Percentiles rank a stretch among this genome's conserved stretches.
These are phyloP conservation scores for Inosperma sp. DNA, from an alignment of 768 basidiomycete genomes.

Conservation along the genomic window DNA sequence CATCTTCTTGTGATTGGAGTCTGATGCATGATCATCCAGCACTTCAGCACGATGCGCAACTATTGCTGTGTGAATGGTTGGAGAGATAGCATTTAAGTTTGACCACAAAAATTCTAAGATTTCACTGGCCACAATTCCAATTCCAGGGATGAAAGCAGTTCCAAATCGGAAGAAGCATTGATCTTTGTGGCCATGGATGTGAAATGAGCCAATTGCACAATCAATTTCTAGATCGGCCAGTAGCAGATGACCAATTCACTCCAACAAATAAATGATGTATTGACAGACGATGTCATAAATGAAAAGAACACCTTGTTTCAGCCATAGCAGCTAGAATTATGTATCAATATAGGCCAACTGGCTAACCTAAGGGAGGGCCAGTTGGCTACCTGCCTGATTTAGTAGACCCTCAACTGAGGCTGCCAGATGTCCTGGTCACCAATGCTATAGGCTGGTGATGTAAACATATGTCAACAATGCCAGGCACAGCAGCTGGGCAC, in stretches of 20 bases:
- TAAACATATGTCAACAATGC: no score
- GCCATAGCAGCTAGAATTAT: no score
- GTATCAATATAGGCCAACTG: no score
- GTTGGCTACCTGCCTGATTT: no score
- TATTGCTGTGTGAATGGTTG: neutral
- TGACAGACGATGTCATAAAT: constrained; percentile 20
- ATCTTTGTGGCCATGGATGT: constrained; percentile 23
- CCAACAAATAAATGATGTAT: constrained; percentile 12
- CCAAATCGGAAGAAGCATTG: constrained; percentile 25
- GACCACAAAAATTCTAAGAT: neutral
- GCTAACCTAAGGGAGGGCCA: no score
- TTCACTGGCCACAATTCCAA: constrained; percentile 2
- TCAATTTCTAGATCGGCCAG: constrained; percentile 4
- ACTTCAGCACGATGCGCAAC: neutral
- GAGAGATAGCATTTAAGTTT: neutral
- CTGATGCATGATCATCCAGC: neutral
- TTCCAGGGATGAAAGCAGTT: constrained; percentile 14
- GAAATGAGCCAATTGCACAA: constrained; percentile 20
- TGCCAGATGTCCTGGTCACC: no score
- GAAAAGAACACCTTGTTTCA: constrained; percentile 12
- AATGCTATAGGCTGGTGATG: no score
- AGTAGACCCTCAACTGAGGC: no score
- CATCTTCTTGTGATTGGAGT: neutral
- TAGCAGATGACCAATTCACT: constrained; percentile 5
- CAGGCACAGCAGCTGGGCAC: no score